Percentiles rank a stretch among this genome's conserved stretches.
Conservation (phyloP, 2,329 filamentous ascomycete genomes). For the Cryphonectria carpinicola region DNA sequence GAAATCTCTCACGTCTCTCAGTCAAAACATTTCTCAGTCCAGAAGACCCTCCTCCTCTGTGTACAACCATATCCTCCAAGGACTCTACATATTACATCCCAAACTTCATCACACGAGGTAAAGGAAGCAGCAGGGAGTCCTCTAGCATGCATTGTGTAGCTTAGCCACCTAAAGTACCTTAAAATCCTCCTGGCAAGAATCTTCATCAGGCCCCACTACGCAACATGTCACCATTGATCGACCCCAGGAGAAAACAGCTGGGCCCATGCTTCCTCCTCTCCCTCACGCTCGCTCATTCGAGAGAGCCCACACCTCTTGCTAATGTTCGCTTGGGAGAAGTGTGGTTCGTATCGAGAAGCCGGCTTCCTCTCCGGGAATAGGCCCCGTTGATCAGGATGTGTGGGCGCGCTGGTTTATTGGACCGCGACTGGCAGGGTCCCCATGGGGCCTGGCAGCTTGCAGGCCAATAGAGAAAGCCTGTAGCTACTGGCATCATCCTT, state of each 20-base stretch:
- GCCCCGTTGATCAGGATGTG: constrained; percentile 12
- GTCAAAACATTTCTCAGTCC: not conserved
- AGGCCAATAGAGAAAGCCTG: not conserved
- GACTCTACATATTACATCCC: not conserved
- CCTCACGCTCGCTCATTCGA: not conserved
- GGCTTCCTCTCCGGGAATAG: constrained; percentile 23
- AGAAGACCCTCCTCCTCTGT: not conserved
- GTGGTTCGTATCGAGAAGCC: constrained; percentile 17
- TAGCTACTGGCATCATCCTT: not conserved
- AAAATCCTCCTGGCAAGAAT: not conserved
- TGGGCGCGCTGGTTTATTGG: constrained; percentile 12
- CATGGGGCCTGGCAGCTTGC: not conserved
- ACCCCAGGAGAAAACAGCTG: not conserved
- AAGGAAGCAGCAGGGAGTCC: not conserved
- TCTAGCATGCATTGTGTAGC: not conserved
- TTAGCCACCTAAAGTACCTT: not conserved
- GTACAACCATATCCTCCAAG: not conserved
- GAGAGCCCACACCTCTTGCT: not conserved
- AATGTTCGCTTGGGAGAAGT: not conserved
- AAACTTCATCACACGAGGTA: not conserved
- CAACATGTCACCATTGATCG: not conserved
- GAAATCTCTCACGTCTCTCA: too few species aligned
- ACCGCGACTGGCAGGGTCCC: not conserved
- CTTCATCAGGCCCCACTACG: not conserved
- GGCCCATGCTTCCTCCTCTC: not conserved